phyloP scores from a whole-genome alignment of 2,329 filamentous ascomycete species.

The Biscogniauxia sp. region DNA sequence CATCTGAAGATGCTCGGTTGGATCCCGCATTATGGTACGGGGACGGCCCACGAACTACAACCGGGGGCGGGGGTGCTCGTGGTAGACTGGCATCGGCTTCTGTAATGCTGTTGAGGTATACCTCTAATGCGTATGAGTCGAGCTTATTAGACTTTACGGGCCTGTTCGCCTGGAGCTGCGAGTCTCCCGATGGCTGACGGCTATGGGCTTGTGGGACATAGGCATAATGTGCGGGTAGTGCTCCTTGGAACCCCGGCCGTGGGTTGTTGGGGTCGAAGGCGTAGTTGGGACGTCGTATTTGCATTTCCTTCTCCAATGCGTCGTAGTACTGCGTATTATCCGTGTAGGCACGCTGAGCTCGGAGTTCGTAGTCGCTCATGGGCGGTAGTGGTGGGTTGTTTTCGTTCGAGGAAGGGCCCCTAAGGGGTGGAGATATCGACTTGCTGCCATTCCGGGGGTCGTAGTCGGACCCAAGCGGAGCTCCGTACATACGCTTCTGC shows the following conservation, averaged over 20 bases:
- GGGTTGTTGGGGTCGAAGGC: conserved; percentile 28
- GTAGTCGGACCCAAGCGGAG: conserved; percentile 25
- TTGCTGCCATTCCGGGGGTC: conserved; percentile 21
- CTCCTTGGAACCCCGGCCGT: conserved; percentile 24
- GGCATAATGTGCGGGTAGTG: conserved; percentile 47
- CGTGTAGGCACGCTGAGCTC: conserved; percentile 23
- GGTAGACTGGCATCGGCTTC: conserved; percentile 19
- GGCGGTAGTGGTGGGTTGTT: conserved; percentile 11
- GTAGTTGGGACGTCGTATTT: conserved; percentile 21
- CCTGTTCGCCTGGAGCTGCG: conserved; percentile 16
- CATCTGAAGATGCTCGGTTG: too few species aligned
- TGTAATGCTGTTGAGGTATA: conserved; percentile 36
- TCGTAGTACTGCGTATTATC: conserved; percentile 43
- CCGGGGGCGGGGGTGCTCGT: conserved; percentile 20
- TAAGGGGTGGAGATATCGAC: conserved; percentile 24
- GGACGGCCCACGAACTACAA: conserved; percentile 11
- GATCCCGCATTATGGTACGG: too few species aligned
- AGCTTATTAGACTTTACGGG: conserved; percentile 21
- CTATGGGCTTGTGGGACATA: conserved; percentile 43
- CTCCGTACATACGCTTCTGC: conserved; percentile 35
- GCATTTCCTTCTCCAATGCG: conserved; percentile 33
- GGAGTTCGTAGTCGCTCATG: conserved; percentile 28
- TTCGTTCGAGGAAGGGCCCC: conserved; percentile 13
- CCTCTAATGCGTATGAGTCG: conserved; percentile 34
- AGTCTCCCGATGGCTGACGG: conserved; percentile 21